Percentiles rank a stretch among this genome's conserved stretches.
These are phyloP conservation scores for Tardiomyces blankii DNA, from an alignment of 1,139 yeast species.

Conservation along the genomic window DNA sequence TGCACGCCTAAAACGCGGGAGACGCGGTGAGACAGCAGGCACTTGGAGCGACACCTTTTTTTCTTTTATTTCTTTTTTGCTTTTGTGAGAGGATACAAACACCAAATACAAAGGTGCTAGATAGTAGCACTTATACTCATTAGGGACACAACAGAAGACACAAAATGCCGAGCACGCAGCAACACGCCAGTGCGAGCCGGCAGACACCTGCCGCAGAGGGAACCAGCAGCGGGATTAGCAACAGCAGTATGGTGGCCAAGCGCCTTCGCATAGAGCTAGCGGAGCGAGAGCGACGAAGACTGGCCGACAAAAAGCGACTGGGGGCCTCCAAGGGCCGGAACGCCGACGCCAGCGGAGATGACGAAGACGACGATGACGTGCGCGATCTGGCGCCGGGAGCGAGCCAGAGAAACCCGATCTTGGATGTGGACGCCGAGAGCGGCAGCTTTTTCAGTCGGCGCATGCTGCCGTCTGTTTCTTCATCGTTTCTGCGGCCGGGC, in stretches of 20 bases:
- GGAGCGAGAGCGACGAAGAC: not conserved
- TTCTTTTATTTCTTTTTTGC: no score
- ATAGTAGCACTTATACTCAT: no score
- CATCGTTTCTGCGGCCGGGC: slow-evolving; percentile 43
- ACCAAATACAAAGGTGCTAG: no score
- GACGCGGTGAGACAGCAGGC: no score
- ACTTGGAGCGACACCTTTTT: no score
- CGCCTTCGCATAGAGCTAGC: not conserved
- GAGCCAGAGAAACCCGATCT: not conserved
- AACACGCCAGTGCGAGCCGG: not conserved
- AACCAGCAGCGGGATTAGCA: not conserved
- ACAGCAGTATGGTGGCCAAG: not conserved
- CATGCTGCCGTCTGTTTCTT: slow-evolving; percentile 4
- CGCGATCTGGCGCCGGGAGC: not conserved
- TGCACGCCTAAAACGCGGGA: no score
- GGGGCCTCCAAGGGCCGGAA: not conserved
- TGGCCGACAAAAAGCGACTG: not conserved
- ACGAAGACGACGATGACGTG: not conserved
- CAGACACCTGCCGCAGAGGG: not conserved
- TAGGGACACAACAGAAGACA: no score
- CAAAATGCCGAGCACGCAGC: not conserved
- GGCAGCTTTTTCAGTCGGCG: slow-evolving; percentile 4
- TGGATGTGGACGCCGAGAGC: not conserved
- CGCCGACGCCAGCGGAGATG: not conserved
- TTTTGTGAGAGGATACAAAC: no score